Evolutionary conservation across 495 filamentous ascomycete species (phyloP).

Genomic region (Daldinia bambusicola): DNA sequence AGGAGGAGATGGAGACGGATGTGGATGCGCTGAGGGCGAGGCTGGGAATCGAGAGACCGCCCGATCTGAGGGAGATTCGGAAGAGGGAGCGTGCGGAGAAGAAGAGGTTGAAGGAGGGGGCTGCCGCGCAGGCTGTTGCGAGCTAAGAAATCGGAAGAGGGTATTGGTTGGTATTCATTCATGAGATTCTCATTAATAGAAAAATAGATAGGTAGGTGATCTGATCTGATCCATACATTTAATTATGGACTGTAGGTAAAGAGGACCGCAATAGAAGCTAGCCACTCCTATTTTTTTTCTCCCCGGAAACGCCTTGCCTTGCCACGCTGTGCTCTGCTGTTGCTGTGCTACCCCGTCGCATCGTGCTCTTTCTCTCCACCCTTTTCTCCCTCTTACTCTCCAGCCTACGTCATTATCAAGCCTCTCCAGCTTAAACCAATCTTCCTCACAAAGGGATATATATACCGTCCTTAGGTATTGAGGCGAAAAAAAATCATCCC

Average conservation of each 20-base stretch:
- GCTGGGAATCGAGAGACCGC: slow-evolving; percentile 86
- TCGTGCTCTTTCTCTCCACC: slow-evolving; percentile 11
- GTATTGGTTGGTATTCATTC: not conserved
- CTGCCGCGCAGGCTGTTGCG: slow-evolving; percentile 14
- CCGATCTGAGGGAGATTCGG: slow-evolving; percentile 85
- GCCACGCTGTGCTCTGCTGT: slow-evolving; percentile 33
- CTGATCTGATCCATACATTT: not conserved
- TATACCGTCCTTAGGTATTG: not conserved
- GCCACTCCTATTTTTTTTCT: slow-evolving; percentile 16
- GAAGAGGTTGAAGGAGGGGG: slow-evolving; percentile 69
- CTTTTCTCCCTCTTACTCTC: not conserved
- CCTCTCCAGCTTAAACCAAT: not conserved
- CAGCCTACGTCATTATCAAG: not conserved
- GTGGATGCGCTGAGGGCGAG: slow-evolving; percentile 77
- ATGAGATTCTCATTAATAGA: slow-evolving; percentile 17
- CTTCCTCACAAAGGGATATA: not conserved
- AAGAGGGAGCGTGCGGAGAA: slow-evolving; percentile 72
- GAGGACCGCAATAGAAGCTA: not conserved
- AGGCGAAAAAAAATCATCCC: too few relatives aligned
- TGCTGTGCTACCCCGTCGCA: not conserved
- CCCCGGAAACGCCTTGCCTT: slow-evolving; percentile 38
- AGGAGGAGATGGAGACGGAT: slow-evolving; percentile 89
- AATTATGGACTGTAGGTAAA: too few relatives aligned
- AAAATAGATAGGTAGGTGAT: not conserved
- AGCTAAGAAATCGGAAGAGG: slow-evolving; percentile 1